A percentile compares a stretch with the other conserved stretches of the same genome.
phyloP scores from a whole-genome alignment of 805 yeast species.

The Saturnispora kantuleensis region DNA sequence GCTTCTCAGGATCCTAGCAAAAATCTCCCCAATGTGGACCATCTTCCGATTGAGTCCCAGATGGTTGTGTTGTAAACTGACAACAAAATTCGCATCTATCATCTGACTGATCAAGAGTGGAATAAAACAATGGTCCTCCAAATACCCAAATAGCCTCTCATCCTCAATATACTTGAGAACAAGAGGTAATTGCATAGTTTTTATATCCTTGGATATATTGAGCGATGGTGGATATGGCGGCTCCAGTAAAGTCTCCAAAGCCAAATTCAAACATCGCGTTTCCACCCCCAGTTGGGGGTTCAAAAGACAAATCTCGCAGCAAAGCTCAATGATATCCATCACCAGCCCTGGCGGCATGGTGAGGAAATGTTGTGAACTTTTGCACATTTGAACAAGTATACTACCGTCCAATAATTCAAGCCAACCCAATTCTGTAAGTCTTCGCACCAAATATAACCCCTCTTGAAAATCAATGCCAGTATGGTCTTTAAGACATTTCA shows the following conservation, averaged over 20 bases:
- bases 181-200: constrained; percentile 7
- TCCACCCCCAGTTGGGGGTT: constrained; percentile 5
- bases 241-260: constrained; percentile 8
- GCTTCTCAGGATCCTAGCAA: background rate
- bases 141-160: constrained; percentile 41
- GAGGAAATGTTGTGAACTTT: constrained; percentile 1
- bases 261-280: constrained; percentile 6
- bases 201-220: constrained; percentile 3
- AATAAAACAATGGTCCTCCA: constrained; percentile 56
- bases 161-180: constrained; percentile 47
- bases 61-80: constrained; percentile 5
- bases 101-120: constrained; percentile 35
- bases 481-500: too few relatives aligned
- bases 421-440: constrained; percentile 1
- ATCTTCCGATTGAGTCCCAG: background rate
- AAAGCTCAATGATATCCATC: constrained; percentile 3
- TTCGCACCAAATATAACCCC: too few relatives aligned
- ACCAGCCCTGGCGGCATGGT: background rate
- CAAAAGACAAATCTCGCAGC: constrained; percentile 8
- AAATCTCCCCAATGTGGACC: constrained; percentile 5
- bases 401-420: background rate
- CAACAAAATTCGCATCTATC: constrained; percentile 4
- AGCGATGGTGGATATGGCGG: constrained; percentile 9
- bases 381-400: background rate
- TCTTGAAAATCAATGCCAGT: too few relatives aligned